phyloP scores from a whole-genome alignment of 2,329 filamentous ascomycete genomes.

The Paracoccidioides lutzii region DNA sequence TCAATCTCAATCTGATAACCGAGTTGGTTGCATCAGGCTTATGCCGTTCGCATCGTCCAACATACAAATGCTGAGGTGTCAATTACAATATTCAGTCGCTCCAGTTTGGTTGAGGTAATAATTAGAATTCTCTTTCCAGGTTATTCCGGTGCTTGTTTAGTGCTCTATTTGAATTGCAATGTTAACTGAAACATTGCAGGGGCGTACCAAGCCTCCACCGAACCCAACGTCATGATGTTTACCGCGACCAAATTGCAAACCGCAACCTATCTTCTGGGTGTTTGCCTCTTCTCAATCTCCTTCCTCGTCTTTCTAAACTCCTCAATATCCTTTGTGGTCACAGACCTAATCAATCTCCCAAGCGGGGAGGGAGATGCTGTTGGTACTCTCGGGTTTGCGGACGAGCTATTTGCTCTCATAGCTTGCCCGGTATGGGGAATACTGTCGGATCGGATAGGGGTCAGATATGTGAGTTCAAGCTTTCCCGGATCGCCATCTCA shows the following conservation, averaged over 20 bases:
- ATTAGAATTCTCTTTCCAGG: neutral
- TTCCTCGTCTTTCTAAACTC: conserved; percentile 55
- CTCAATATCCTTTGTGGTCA: conserved; percentile 51
- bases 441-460: conserved; percentile 36
- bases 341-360: conserved; percentile 46
- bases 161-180: neutral
- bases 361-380: conserved; percentile 48
- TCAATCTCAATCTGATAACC: neutral
- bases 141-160: neutral
- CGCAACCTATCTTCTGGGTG: conserved; percentile 47
- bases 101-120: neutral
- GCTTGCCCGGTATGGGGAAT: conserved; percentile 40
- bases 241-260: conserved; percentile 46
- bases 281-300: conserved; percentile 52
- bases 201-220: neutral
- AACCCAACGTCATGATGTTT: conserved; percentile 26
- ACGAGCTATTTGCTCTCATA: conserved; percentile 36
- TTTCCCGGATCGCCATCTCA: neutral
- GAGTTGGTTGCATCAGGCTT: neutral
- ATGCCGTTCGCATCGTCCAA: neutral
- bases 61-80: neutral
- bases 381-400: conserved; percentile 40
- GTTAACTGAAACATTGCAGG: neutral
- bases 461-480: conserved; percentile 30
- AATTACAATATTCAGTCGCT: neutral